Conservation (phyloP, 805 yeast genomes). For the Allodekkera sacchari region DNA sequence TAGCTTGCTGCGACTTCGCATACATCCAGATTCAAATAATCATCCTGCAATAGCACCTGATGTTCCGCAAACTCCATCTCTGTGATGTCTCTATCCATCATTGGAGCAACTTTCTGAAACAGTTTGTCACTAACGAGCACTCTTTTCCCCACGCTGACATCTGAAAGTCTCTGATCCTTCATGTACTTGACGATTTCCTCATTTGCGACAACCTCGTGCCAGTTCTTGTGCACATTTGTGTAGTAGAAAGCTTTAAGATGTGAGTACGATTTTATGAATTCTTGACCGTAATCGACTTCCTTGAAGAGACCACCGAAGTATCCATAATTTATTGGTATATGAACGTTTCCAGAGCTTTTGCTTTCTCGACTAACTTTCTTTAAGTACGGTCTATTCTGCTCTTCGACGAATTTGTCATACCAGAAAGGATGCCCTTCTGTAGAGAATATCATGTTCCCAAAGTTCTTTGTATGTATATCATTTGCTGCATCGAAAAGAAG, state of each 20-base stretch:
- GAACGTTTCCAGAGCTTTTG: not conserved
- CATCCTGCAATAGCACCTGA: conserved; percentile 3
- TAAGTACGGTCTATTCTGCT: not conserved
- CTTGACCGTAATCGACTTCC: not conserved
- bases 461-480: conserved; percentile 31
- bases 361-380: not conserved
- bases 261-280: not conserved
- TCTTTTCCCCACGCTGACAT: conserved; percentile 2
- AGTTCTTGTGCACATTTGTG: not conserved
- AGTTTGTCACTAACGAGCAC: conserved; percentile 5
- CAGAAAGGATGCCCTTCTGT: conserved; percentile 94
- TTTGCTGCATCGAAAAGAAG: conserved; percentile 68
- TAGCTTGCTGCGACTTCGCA: conserved; percentile 6
- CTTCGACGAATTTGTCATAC: conserved; percentile 34
- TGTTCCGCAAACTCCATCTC: not conserved
- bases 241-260: conserved; percentile 1
- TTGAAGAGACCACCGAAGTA: not conserved
- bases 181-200: conserved; percentile 1
- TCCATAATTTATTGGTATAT: not conserved
- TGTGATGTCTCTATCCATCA: not conserved
- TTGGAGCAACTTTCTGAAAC: conserved; percentile 8
- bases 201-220: conserved; percentile 3
- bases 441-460: conserved; percentile 44
- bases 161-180: not conserved
- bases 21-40: conserved; percentile 13